Conservation (phyloP, 345 rosid genomes). For the Eucalyptus brandiana region DNA sequence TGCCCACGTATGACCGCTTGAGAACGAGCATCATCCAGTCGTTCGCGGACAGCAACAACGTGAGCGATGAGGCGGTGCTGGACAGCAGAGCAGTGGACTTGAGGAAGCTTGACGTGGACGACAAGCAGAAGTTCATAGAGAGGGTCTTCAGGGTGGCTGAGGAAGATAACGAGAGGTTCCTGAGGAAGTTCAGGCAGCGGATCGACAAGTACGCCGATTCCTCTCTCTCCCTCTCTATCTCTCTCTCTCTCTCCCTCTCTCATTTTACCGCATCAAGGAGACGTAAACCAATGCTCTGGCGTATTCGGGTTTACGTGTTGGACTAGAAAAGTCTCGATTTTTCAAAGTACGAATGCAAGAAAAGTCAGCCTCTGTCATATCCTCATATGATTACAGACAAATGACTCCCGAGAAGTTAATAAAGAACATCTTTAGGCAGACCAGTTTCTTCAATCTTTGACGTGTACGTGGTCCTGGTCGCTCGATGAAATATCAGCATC, state of each 20-base stretch:
- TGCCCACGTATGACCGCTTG: constrained; percentile 75
- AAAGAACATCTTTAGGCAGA: background rate
- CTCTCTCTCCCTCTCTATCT: too few relatives aligned
- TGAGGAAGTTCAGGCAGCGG: constrained; percentile 60
- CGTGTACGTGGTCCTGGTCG: background rate
- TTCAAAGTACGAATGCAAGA: background rate
- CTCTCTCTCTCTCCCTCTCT: too few relatives aligned
- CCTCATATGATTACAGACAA: background rate
- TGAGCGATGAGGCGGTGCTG: background rate
- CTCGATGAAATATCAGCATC: background rate
- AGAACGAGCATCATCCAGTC: constrained; percentile 66
- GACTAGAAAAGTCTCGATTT: background rate
- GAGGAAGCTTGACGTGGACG: constrained; percentile 52
- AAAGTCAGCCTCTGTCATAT: background rate
- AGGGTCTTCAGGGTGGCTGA: constrained; percentile 68
- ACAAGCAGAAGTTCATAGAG: constrained; percentile 63
- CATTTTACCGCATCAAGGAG: background rate
- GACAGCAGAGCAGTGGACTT: constrained; percentile 55
- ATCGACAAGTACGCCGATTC: constrained; percentile 44
- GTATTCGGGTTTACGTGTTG: background rate
- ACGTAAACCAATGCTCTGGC: background rate
- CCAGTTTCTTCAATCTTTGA: background rate
- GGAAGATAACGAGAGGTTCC: constrained; percentile 76
- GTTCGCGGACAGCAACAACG: constrained; percentile 23
- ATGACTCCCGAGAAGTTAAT: background rate